Conservation (phyloP, 148 eudicot genomes). For the Chenopodium berlandieri region DNA sequence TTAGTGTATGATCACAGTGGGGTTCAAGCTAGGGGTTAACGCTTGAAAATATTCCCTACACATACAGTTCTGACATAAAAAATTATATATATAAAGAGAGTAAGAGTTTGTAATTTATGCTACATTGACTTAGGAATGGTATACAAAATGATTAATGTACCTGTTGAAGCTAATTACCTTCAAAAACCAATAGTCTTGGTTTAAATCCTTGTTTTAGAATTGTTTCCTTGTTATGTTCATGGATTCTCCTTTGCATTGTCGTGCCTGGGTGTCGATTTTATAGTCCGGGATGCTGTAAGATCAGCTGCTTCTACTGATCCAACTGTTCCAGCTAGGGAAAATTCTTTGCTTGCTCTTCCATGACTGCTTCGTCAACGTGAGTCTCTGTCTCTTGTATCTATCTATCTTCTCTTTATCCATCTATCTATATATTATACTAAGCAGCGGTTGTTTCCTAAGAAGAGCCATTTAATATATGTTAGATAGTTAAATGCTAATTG, state of each 20-base stretch:
- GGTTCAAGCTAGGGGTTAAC: too few relatives aligned
- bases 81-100: neutral
- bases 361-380: slow-evolving; percentile 75
- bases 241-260: slow-evolving; percentile 38
- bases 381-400: neutral
- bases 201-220: slow-evolving; percentile 4
- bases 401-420: neutral
- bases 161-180: neutral
- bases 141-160: slow-evolving; percentile 9
- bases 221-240: slow-evolving; percentile 16
- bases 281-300: slow-evolving; percentile 58
- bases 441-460: neutral
- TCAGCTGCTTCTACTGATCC: slow-evolving; percentile 55
- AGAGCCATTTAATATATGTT: too few relatives aligned
- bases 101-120: neutral
- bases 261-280: slow-evolving; percentile 54
- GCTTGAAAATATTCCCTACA: too few relatives aligned
- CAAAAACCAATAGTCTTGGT: slow-evolving; percentile 6
- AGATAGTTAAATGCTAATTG: too few relatives aligned
- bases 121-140: slow-evolving; percentile 27
- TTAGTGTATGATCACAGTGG: too few relatives aligned
- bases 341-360: slow-evolving; percentile 66
- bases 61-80: slow-evolving; percentile 13
- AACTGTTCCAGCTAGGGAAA: slow-evolving; percentile 59
- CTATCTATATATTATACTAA: neutral